A percentile compares a stretch with the other conserved stretches of the same genome.
Evolutionary conservation across 2,329 filamentous ascomycete species (phyloP).

Genomic region (Colletotrichum trifolii): DNA sequence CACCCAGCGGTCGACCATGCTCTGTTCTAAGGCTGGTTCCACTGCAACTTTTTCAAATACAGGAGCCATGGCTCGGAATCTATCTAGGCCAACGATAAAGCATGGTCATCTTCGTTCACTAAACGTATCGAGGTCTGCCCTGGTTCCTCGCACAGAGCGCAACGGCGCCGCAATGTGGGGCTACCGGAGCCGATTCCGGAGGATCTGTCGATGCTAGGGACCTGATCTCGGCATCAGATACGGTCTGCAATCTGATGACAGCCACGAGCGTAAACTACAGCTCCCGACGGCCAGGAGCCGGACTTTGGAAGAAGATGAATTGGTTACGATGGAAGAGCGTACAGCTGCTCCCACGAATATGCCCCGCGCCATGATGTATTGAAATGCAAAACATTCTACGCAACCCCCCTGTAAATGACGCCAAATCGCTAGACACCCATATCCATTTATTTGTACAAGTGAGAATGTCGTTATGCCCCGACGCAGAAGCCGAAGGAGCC

Average conservation of each 20-base stretch:
- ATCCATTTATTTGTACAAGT: slow-evolving; percentile 21
- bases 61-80: no score
- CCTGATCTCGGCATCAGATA: no score
- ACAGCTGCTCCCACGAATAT: not conserved
- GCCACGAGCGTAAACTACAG: no score
- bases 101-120: no score
- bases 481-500: slow-evolving; percentile 70
- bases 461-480: slow-evolving; percentile 44
- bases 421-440: slow-evolving; percentile 33
- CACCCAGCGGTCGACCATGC: no score
- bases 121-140: not conserved
- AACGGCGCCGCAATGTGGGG: not conserved
- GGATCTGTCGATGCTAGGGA: not conserved
- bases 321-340: no score
- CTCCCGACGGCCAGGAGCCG: no score
- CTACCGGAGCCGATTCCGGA: slow-evolving; percentile 20
- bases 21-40: no score
- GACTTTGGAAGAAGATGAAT: no score
- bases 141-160: not conserved
- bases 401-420: slow-evolving; percentile 23
- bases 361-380: not conserved
- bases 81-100: no score
- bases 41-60: no score
- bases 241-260: no score
- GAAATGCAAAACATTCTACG: slow-evolving; percentile 23